Conservation (phyloP, 2,329 filamentous ascomycete species). For the Exophiala spinifera region DNA sequence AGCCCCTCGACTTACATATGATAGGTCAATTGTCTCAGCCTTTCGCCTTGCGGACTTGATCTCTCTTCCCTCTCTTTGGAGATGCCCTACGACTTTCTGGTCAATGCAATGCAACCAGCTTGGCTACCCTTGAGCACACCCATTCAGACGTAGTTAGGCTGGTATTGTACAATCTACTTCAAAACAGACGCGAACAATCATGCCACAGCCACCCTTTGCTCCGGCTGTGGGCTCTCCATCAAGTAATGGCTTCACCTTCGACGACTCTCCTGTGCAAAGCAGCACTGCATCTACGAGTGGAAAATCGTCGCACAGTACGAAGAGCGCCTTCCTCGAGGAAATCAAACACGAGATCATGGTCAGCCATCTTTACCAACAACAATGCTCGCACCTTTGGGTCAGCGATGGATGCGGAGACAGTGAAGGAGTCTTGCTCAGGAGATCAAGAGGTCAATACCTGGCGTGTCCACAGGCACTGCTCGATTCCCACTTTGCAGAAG, state of each 20-base stretch:
- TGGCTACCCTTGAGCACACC: no score
- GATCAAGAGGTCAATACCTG: constrained; percentile 66
- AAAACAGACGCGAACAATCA: not conserved
- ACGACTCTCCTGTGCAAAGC: constrained; percentile 45
- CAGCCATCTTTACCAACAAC: constrained; percentile 77
- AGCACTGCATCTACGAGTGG: constrained; percentile 45
- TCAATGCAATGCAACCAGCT: not conserved
- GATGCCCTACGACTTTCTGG: not conserved
- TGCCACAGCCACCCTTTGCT: not conserved
- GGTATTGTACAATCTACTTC: no score
- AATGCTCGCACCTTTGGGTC: constrained; percentile 72
- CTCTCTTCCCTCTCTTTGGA: no score
- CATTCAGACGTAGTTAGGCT: not conserved
- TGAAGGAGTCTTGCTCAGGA: constrained; percentile 71
- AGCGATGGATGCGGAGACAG: constrained; percentile 64
- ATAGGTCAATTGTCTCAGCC: not conserved
- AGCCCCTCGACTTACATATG: not conserved
- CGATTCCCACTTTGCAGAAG: constrained; percentile 61
- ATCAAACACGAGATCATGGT: constrained; percentile 82
- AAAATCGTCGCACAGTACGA: constrained; percentile 45
- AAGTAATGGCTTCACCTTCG: not conserved
- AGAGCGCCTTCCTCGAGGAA: constrained; percentile 62
- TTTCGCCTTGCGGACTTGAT: not conserved
- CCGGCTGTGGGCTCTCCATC: not conserved
- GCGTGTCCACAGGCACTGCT: constrained; percentile 66